A percentile compares a stretch with the other conserved stretches of the same genome.
Evolutionary conservation across 139 green algal genomes (phyloP).

Genomic region (Auxenochlorella pyrenoidosa): DNA sequence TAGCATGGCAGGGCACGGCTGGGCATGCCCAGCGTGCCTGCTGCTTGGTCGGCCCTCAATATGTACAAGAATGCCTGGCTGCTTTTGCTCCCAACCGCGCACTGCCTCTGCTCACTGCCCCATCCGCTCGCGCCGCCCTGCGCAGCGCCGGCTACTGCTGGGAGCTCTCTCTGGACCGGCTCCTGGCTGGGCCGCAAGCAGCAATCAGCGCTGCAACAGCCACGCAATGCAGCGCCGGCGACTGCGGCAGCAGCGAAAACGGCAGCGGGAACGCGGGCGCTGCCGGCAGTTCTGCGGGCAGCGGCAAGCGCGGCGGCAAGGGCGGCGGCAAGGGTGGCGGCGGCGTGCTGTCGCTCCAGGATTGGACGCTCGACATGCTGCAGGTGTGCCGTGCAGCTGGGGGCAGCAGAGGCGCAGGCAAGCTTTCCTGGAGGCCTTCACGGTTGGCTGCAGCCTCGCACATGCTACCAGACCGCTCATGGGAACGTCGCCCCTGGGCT

Average conservation of each 20-base stretch:
- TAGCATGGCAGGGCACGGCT: too few relatives aligned
- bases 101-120: too few relatives aligned
- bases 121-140: too few relatives aligned
- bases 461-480: too few relatives aligned
- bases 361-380: slow-evolving; percentile 51
- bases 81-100: too few relatives aligned
- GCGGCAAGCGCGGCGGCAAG: not conserved
- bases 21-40: too few relatives aligned
- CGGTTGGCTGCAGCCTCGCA: too few relatives aligned
- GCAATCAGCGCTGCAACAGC: not conserved
- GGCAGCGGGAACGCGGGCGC: not conserved
- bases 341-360: slow-evolving; percentile 1
- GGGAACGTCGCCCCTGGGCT: too few relatives aligned
- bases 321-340: not conserved
- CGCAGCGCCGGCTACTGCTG: slow-evolving; percentile 24
- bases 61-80: too few relatives aligned
- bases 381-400: not conserved
- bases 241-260: not conserved
- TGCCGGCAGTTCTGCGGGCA: not conserved
- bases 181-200: slow-evolving; percentile 8
- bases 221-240: not conserved
- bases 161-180: slow-evolving; percentile 41
- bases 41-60: too few relatives aligned
- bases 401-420: too few relatives aligned
- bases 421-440: too few relatives aligned